These are phyloP conservation scores for Arthrobotrys iridis DNA, from an alignment of 2,329 filamentous ascomycete genomes.

Conservation along the genomic window DNA sequence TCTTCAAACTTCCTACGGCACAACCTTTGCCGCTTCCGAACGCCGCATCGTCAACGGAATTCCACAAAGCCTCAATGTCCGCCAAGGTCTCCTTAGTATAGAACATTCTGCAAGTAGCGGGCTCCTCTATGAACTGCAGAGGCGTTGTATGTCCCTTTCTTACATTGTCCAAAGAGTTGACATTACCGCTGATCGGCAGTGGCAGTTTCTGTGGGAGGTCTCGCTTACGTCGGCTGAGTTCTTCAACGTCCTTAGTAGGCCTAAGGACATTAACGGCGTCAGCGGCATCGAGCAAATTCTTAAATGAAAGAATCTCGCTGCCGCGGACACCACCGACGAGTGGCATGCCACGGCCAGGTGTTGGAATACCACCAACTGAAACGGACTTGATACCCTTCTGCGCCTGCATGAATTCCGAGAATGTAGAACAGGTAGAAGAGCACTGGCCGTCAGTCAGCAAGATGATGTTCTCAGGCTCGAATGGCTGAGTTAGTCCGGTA, in stretches of 20 bases:
- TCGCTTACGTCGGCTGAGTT: conserved; percentile 22
- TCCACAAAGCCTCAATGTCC: conserved; percentile 65
- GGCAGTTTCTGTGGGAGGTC: conserved; percentile 46
- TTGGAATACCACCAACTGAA: conserved; percentile 65
- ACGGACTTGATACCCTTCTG: conserved; percentile 68
- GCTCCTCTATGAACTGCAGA: conserved; percentile 65
- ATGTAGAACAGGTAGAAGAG: conserved; percentile 69
- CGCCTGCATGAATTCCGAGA: conserved; percentile 67
- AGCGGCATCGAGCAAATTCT: conserved; percentile 38
- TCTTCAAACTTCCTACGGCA: conserved; percentile 42
- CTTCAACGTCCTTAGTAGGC: conserved; percentile 26
- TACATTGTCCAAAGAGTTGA: conserved; percentile 50
- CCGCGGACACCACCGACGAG: conserved; percentile 51
- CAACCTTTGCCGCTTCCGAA: conserved; percentile 55
- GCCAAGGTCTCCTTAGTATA: conserved; percentile 66
- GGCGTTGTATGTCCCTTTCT: conserved; percentile 59
- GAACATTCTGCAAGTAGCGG: conserved; percentile 66
- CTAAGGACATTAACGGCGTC: conserved; percentile 29
- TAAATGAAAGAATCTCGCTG: conserved; percentile 42
- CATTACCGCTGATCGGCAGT: conserved; percentile 48
- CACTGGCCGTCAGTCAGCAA: conserved; percentile 71
- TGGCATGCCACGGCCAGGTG: conserved; percentile 31
- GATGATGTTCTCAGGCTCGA: conserved; percentile 69
- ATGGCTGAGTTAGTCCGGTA: conserved; percentile 65
- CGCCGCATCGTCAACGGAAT: conserved; percentile 62